Percentiles rank a stretch among this genome's conserved stretches.
Evolutionary conservation across 108 stramenopile species (phyloP).

Genomic region (Epithemia pelagica): DNA sequence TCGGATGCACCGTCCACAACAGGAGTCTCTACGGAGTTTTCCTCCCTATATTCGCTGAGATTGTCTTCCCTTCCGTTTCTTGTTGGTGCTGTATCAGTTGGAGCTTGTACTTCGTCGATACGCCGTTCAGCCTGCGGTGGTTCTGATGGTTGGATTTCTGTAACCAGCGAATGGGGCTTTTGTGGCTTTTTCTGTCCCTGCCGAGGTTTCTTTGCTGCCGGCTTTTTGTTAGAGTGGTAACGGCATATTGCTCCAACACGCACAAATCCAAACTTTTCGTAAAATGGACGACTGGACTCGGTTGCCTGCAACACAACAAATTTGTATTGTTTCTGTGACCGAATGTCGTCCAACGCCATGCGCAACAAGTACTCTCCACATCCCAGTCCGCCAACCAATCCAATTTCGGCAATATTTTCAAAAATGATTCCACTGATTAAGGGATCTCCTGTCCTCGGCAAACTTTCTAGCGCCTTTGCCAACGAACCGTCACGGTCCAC

Average conservation of each 20-base stretch:
- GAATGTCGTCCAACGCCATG: slow-evolving; percentile 50
- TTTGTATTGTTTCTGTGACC: slow-evolving; percentile 26
- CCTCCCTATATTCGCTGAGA: neutral
- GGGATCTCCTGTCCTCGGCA: slow-evolving; percentile 40
- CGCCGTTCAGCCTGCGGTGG: neutral
- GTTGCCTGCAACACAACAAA: slow-evolving; percentile 58
- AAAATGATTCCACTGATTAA: slow-evolving; percentile 44
- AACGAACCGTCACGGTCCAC: slow-evolving; percentile 31
- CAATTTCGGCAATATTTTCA: slow-evolving; percentile 53
- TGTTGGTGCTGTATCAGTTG: neutral
- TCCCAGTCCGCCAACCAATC: slow-evolving; percentile 48
- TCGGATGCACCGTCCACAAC: neutral
- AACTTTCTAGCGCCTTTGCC: slow-evolving; percentile 27
- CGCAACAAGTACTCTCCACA: slow-evolving; percentile 55
- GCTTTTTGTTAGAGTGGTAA: slow-evolving; percentile 22
- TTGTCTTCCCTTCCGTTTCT: neutral
- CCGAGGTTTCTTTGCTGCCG: slow-evolving; percentile 1
- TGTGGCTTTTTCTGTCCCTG: neutral
- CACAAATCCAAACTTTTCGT: slow-evolving; percentile 66
- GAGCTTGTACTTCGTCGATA: neutral
- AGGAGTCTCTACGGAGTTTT: neutral
- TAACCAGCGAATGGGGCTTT: neutral
- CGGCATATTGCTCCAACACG: slow-evolving; percentile 61
- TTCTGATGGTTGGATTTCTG: neutral
- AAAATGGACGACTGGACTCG: slow-evolving; percentile 39